A percentile compares a stretch with the other conserved stretches of the same genome.
Conservation (phyloP, 2,329 filamentous ascomycete genomes). For the Penicillium janthinellum region DNA sequence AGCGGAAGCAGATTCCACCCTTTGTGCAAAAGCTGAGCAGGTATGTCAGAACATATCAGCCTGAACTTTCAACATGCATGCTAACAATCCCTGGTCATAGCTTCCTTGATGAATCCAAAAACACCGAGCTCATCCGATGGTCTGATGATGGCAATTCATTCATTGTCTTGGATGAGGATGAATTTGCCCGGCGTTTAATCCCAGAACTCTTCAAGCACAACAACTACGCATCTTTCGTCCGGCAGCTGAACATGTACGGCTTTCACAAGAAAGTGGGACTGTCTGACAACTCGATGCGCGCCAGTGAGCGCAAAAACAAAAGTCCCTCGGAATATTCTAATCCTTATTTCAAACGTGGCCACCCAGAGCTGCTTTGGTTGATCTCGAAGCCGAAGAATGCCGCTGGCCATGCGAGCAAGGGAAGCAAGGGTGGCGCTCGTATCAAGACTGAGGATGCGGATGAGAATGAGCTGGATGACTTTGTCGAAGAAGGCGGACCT, state of each 20-base stretch:
- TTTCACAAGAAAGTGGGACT: slow-evolving; percentile 76
- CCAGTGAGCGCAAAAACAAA: slow-evolving; percentile 95
- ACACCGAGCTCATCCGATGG: slow-evolving; percentile 94
- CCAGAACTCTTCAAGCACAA: slow-evolving; percentile 78
- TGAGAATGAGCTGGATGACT: slow-evolving; percentile 65
- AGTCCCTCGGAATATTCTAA: slow-evolving; percentile 98
- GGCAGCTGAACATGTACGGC: slow-evolving; percentile 68
- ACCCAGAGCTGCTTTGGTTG: slow-evolving; percentile 90
- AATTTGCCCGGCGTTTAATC: slow-evolving; percentile 73
- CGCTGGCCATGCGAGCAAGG: slow-evolving; percentile 54
- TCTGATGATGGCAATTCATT: slow-evolving; percentile 96
- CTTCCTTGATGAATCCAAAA: slow-evolving; percentile 89
- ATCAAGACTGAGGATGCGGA: slow-evolving; percentile 61
- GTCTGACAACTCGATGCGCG: slow-evolving; percentile 96
- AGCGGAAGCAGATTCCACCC: slow-evolving; percentile 92
- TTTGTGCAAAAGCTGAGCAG: slow-evolving; percentile 98
- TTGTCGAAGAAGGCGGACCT: slow-evolving; percentile 44
- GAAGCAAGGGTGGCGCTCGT: slow-evolving; percentile 46
- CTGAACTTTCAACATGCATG: neutral
- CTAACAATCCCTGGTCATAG: slow-evolving; percentile 51
- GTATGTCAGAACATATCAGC: slow-evolving; percentile 53
- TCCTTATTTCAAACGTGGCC: slow-evolving; percentile 89
- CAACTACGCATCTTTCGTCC: slow-evolving; percentile 76
- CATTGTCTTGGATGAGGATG: slow-evolving; percentile 94
- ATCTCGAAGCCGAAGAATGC: slow-evolving; percentile 92